phyloP scores from a whole-genome alignment of 176 grass and related monocot genomes.

The Typha latifolia region DNA sequence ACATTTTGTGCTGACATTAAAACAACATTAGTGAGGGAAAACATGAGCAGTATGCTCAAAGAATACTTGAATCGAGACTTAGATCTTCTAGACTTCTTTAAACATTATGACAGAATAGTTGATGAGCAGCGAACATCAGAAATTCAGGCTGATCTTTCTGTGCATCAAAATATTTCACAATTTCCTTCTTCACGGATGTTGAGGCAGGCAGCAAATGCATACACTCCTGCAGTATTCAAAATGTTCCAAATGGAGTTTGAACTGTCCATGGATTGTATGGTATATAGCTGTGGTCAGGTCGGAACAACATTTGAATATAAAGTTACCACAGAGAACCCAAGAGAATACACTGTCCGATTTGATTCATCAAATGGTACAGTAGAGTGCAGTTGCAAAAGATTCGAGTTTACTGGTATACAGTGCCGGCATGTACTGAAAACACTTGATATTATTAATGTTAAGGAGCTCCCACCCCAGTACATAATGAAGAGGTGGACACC shows the following conservation, averaged over 20 bases:
- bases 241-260: slow-evolving; percentile 79
- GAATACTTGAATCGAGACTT: slow-evolving; percentile 56
- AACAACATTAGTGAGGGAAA: slow-evolving; percentile 61
- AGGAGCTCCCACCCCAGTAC: slow-evolving; percentile 74
- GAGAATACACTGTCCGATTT: slow-evolving; percentile 52
- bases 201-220: slow-evolving; percentile 65
- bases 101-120: slow-evolving; percentile 52
- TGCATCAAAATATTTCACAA: slow-evolving; percentile 36
- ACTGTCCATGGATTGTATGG: slow-evolving; percentile 80
- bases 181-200: slow-evolving; percentile 66
- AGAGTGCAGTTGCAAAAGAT: slow-evolving; percentile 73
- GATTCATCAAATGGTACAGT: slow-evolving; percentile 60
- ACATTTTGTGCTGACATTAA: slow-evolving; percentile 68
- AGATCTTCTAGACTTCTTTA: slow-evolving; percentile 69
- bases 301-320: slow-evolving; percentile 59
- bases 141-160: slow-evolving; percentile 55
- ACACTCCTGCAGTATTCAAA: slow-evolving; percentile 73
- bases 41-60: slow-evolving; percentile 49
- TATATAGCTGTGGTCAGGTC: slow-evolving; percentile 42
- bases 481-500: slow-evolving; percentile 88
- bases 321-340: slow-evolving; percentile 62
- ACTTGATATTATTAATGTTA: slow-evolving; percentile 90
- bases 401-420: slow-evolving; percentile 69
- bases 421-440: slow-evolving; percentile 77
- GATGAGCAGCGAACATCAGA: slow-evolving; percentile 61